Evolutionary conservation across 805 yeast genomes (phyloP), one percentile per base, ranked within the genome.

Genomic region (Blastobotrys parvus): DNA sequence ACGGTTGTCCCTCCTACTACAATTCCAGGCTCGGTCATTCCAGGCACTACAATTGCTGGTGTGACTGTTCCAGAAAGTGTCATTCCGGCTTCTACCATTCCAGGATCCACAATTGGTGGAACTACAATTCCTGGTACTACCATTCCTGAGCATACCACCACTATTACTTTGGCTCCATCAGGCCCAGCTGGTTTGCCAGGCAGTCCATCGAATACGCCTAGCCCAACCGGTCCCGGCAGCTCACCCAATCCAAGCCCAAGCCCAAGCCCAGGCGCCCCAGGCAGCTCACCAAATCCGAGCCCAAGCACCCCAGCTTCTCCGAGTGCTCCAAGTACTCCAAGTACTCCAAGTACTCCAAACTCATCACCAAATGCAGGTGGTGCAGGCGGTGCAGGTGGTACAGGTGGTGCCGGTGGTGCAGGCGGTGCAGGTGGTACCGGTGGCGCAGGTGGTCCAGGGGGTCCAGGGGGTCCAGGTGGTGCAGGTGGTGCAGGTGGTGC

Each of bases 121-220:
- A 39, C 51, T 1, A 55, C 56, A 7, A 38, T 48, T 21, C 52
- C 56, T 8, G 45, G 44, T 7, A 45, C 47, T 10, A 38, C 46
- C 6, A 45, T 39, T 10, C 44, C 55, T 3, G 35, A 44, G 22
- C 18, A 25, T 22, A 38, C 35, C n/a, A n/a, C n/a, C n/a, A n/a
- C n/a, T n/a, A n/a, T n/a, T n/a, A n/a, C n/a, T n/a, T n/a, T n/a
- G n/a, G n/a, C n/a, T n/a, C n/a, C n/a, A n/a, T n/a, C n/a, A n/a
- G 29, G 29, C 11, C 29, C 29, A 25, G 7, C 29, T 25, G 29
- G 29, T 25, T 11, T 8, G 29, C 29, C 29, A 25, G 11, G 10
- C 11, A 11, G 29, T 25, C 29, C 29, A 25, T 8, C 29, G 7
- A 11, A 11, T 25, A 7, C 29, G 11, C 7, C 29, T 25, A 11